Percentiles rank a stretch among this genome's conserved stretches.
Evolutionary conservation across 23 red algal genomes (phyloP).

Genomic region (Cyanidiococcus yangmingshanensis): DNA sequence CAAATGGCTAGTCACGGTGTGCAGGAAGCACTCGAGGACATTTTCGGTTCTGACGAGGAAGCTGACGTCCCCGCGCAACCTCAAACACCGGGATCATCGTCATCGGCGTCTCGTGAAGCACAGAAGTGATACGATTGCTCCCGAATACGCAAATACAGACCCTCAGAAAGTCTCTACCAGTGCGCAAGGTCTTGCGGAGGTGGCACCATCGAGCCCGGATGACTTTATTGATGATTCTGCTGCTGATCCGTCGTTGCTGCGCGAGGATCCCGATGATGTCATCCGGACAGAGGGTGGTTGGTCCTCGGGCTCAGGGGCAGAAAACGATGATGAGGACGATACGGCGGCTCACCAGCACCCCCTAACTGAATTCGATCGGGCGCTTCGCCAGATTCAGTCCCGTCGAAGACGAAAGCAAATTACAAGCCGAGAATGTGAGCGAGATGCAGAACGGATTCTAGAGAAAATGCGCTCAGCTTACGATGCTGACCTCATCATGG

Average conservation of each 20-base stretch:
- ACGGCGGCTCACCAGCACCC: not conserved
- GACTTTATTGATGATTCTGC: constrained; percentile 8
- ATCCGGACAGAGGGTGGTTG: constrained; percentile 11
- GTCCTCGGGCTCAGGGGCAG: not conserved
- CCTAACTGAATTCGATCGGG: constrained; percentile 6
- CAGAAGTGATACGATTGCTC: no score
- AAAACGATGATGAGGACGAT: not conserved
- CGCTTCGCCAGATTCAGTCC: not conserved
- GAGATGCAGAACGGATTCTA: constrained; percentile 16
- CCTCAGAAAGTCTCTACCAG: no score
- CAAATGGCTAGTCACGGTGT: not conserved
- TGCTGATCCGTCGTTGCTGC: not conserved
- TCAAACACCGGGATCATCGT: no score
- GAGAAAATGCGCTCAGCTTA: constrained; percentile 18
- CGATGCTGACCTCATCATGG: constrained; percentile 23
- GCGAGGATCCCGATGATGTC: constrained; percentile 13
- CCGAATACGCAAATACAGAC: no score
- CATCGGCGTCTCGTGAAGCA: no score
- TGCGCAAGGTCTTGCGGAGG: no score
- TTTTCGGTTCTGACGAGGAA: constrained; percentile 17
- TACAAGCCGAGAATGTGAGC: constrained; percentile 1
- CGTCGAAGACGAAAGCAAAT: constrained; percentile 1
- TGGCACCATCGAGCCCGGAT: not conserved
- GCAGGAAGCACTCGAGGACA: constrained; percentile 11
- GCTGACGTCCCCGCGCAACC: no score